Evolutionary conservation across 495 filamentous ascomycete genomes (phyloP).

Genomic region (Lepidopterella palustris): DNA sequence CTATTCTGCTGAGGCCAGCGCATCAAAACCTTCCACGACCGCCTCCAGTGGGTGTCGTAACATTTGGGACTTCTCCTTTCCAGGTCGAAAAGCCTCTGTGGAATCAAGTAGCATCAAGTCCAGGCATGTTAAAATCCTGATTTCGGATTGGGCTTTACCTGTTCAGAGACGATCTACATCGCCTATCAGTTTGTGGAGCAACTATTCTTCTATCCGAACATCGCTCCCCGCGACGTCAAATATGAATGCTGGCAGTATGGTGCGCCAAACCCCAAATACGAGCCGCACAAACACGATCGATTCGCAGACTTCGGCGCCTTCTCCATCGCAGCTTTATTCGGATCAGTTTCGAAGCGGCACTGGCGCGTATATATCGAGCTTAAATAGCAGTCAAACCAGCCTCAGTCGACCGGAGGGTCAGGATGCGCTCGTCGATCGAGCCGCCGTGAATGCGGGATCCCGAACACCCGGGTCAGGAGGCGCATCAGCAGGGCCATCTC

Average conservation of each 20-base stretch:
- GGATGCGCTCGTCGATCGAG: conserved; percentile 46
- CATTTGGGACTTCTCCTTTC: conserved; percentile 24
- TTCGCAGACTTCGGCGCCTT: conserved; percentile 46
- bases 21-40: conserved; percentile 17
- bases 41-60: conserved; percentile 22
- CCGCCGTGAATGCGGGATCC: conserved; percentile 40
- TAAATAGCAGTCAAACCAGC: conserved; percentile 55
- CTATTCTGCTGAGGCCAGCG: conserved; percentile 24
- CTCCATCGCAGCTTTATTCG: conserved; percentile 33
- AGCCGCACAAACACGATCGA: conserved; percentile 55
- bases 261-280: conserved; percentile 34
- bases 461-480: conserved; percentile 24
- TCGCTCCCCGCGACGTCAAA: conserved; percentile 5
- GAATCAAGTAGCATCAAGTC: conserved; percentile 22
- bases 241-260: conserved; percentile 31
- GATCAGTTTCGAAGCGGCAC: conserved; percentile 22
- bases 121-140: conserved; percentile 39
- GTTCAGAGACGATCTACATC: conserved; percentile 24
- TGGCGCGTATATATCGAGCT: conserved; percentile 30
- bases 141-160: conserved; percentile 36
- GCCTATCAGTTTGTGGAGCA: conserved; percentile 6
- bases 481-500: conserved; percentile 10
- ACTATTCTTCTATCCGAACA: background rate
- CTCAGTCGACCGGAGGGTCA: conserved; percentile 43
- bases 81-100: conserved; percentile 25